Conservation (phyloP, 75 land plant genomes). For the Selaginella tamariscina region DNA sequence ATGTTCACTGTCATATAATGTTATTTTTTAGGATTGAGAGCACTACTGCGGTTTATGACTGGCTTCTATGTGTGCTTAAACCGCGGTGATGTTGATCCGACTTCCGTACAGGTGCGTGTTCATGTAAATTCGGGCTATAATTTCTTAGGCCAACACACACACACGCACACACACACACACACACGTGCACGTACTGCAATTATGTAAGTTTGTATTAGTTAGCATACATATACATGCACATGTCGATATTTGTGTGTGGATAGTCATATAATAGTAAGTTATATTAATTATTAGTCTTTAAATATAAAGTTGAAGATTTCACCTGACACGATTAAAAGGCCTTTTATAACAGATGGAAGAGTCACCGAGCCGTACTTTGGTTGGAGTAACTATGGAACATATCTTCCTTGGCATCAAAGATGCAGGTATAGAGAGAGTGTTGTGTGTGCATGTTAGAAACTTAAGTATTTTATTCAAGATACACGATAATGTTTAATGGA, state of each 20-base stretch:
- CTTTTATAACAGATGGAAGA: constrained; percentile 20
- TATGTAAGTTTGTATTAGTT: too few relatives aligned
- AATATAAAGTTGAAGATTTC: neutral
- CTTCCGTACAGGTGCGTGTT: constrained; percentile 39
- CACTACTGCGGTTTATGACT: constrained; percentile 95
- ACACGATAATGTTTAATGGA: neutral
- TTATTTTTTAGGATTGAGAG: constrained; percentile 63
- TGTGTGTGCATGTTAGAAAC: too few relatives aligned
- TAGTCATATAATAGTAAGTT: too few relatives aligned
- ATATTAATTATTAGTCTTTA: neutral
- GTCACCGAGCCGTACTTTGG: constrained; percentile 69
- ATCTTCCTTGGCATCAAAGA: constrained; percentile 92
- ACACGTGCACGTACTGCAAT: too few relatives aligned
- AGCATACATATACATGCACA: too few relatives aligned
- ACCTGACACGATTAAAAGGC: neutral
- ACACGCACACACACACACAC: too few relatives aligned
- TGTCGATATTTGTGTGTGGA: too few relatives aligned
- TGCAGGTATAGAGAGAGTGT: too few relatives aligned
- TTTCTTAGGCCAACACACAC: too few relatives aligned
- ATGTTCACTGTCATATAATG: neutral
- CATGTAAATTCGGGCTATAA: neutral
- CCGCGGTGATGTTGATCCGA: constrained; percentile 83
- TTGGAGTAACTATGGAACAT: constrained; percentile 71
- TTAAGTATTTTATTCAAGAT: neutral
- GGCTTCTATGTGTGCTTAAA: constrained; percentile 91